Evolutionary conservation across 1,139 yeast species (phyloP).

Genomic region (Tardiomyces blankii): DNA sequence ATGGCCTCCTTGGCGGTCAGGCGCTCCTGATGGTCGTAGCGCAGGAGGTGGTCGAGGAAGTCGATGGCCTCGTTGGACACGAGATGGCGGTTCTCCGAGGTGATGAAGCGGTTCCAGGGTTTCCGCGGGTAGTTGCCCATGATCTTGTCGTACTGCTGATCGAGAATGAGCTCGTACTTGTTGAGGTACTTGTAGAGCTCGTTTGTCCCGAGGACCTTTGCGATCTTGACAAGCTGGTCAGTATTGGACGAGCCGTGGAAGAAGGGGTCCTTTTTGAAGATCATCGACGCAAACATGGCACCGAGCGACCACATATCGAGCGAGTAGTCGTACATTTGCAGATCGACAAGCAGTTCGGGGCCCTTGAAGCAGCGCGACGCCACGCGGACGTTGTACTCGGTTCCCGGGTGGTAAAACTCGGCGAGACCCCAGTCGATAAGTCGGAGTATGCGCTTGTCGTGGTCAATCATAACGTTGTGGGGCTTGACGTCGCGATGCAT

Average conservation of each 20-base stretch:
- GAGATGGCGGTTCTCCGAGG: constrained; percentile 58
- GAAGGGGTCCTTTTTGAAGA: constrained; percentile 92
- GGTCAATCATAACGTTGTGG: constrained; percentile 97
- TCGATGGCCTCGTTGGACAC: constrained; percentile 67
- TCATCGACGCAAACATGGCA: constrained; percentile 95
- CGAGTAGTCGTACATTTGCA: constrained; percentile 88
- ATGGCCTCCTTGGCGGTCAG: constrained; percentile 92
- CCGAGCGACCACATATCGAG: constrained; percentile 96
- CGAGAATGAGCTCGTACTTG: constrained; percentile 67
- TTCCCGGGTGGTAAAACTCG: constrained; percentile 91
- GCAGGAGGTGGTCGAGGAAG: constrained; percentile 67
- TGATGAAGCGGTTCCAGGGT: constrained; percentile 83
- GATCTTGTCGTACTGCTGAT: constrained; percentile 74
- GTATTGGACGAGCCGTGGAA: constrained; percentile 95
- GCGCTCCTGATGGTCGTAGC: constrained; percentile 92
- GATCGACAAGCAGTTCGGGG: constrained; percentile 90
- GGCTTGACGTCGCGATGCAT: constrained; percentile 99
- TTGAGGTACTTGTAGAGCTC: constrained; percentile 61
- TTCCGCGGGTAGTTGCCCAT: constrained; percentile 65
- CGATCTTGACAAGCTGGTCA: constrained; percentile 92
- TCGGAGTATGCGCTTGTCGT: constrained; percentile 54
- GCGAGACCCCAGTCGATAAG: constrained; percentile 99
- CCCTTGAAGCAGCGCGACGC: constrained; percentile 98
- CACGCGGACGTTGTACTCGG: constrained; percentile 92
- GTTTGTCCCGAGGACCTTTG: constrained; percentile 84